Base-by-base conservation (phyloP, 345 rosid species). In the Durio zibethinus region DNA sequence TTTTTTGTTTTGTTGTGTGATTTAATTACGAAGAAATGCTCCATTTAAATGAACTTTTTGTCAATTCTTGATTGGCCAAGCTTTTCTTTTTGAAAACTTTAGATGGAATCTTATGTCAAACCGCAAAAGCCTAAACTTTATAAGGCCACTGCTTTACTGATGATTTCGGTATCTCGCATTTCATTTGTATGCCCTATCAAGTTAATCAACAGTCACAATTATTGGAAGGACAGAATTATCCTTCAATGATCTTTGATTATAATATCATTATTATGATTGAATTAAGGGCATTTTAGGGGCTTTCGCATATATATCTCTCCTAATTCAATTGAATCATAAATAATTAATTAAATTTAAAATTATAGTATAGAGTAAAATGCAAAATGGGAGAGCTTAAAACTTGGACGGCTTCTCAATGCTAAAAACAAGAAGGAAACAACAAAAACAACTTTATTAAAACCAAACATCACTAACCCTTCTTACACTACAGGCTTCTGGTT, bases 401-500 rank as follows among this genome's bases (percentile, higher is more conserved):
- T 29, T 0, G 15, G 27, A 48, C 10, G 29, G 10, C 60, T 50
- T 31, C 31, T 20, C 43, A 33, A 71, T 20, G 45, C 42, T 10
- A 50, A 31, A 1, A 50, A 50, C 16, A 71, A 72, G 5, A 62
- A 33, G 31, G 69, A 61, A 78, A 68, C 80, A 80, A 38, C 47
- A 77, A 40, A 60, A 69, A 66, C 12, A 64, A 75, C 72, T 76
- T 79, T 60, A 45, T 59, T 25, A 71, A 79, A 71, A 20, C 60
- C 16, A 60, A 35, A 31, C 72, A 74, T 38, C 66, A 76, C 47
- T 11, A 11, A 52, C 48, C 47, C 5, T 82, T 77, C 81, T 25
- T 72, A 84, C 87, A 80, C 65, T 40, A 81, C 53, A 79, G 35
- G 1, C 7, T 56, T 9, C 35, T 42, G 50, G 61, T 66, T 65